Conservation (phyloP, 1,284 basidiomycete species). For the Ustilago tritici region DNA sequence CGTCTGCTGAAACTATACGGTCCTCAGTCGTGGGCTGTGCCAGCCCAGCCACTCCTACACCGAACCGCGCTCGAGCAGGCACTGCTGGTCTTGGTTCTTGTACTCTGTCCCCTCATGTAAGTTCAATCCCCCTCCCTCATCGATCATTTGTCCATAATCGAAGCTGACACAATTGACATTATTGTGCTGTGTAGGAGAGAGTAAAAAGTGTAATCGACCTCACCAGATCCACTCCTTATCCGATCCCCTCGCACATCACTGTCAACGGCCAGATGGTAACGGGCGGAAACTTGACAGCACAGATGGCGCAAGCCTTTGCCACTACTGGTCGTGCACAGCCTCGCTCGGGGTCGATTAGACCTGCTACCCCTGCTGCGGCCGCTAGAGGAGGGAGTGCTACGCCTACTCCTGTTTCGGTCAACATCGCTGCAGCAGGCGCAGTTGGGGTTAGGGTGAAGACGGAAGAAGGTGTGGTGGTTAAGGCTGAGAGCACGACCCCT, state of each 20-base stretch:
- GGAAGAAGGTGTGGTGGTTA: neutral
- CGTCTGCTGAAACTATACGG: neutral
- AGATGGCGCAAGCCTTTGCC: neutral
- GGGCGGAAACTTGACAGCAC: neutral
- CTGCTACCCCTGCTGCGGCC: neutral
- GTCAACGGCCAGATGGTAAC: too few species aligned
- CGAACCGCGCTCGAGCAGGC: neutral
- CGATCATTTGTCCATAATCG: neutral
- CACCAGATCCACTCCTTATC: neutral
- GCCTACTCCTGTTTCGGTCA: neutral
- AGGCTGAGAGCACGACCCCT: neutral
- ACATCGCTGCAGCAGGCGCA: too few species aligned
- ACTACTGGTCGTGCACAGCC: conserved; percentile 1
- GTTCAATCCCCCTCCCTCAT: neutral
- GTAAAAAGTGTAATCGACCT: neutral
- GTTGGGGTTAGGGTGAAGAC: neutral
- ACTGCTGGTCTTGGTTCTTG: neutral
- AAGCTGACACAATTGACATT: neutral
- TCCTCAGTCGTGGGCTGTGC: neutral
- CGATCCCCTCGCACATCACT: neutral
- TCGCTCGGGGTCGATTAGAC: neutral
- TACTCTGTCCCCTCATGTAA: neutral
- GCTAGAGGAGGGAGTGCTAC: neutral
- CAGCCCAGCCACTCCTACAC: neutral
- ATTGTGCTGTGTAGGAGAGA: neutral